Evolutionary conservation across 441 rosid species (phyloP).

Genomic region (Populus hybrid): DNA sequence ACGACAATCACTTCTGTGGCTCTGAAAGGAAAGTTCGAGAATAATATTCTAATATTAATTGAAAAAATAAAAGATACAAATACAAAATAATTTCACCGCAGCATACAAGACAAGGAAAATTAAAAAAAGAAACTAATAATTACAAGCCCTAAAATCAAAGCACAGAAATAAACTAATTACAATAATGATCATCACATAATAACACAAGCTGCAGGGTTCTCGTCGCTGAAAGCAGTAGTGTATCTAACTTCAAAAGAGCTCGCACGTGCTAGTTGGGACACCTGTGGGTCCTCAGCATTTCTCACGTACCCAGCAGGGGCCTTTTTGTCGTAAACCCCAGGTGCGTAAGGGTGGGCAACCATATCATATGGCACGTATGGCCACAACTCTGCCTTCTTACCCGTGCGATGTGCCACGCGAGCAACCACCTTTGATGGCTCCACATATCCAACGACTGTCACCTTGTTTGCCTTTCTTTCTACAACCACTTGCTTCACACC

Average conservation of each 20-base stretch:
- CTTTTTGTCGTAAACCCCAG: constrained; percentile 80
- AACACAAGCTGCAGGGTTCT: constrained; percentile 64
- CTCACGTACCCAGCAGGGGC: constrained; percentile 92
- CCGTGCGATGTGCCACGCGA: constrained; percentile 77
- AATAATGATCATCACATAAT: constrained; percentile 49
- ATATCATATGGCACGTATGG: constrained; percentile 88
- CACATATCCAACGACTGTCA: constrained; percentile 82
- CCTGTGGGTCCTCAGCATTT: constrained; percentile 52
- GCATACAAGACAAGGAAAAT: background rate
- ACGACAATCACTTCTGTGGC: no score
- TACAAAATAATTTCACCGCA: background rate
- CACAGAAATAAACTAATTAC: background rate
- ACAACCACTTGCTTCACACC: constrained; percentile 74
- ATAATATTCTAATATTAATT: no score
- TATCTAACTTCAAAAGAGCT: constrained; percentile 88
- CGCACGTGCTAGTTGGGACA: constrained; percentile 75
- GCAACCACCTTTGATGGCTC: constrained; percentile 70
- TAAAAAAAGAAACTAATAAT: background rate
- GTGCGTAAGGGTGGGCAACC: constrained; percentile 88
- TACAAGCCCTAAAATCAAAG: background rate
- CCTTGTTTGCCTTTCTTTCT: constrained; percentile 72
- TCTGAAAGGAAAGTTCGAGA: no score
- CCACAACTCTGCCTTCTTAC: constrained; percentile 85
- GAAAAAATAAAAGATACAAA: no score
- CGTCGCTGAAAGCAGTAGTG: constrained; percentile 94